Conservation (phyloP, 331 rosid genomes). For the Arachis monticola region DNA sequence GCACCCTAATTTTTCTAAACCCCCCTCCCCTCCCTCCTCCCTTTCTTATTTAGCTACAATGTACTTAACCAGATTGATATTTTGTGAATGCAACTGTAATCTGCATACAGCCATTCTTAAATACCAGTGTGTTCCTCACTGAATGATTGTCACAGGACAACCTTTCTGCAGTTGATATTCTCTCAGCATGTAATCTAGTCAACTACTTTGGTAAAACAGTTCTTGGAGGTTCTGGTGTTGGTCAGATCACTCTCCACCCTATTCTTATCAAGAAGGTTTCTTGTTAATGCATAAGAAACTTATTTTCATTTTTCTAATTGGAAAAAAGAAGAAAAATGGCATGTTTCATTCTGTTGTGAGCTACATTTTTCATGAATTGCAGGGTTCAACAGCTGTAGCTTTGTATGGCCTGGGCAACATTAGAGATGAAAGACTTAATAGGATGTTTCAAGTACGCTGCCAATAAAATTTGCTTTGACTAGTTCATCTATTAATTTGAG, state of each 20-base stretch:
- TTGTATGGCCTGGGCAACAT: slow-evolving; percentile 93
- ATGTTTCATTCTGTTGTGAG: slow-evolving; percentile 30
- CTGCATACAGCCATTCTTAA: slow-evolving; percentile 31
- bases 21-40: too few relatives aligned
- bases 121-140: slow-evolving; percentile 23
- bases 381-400: slow-evolving; percentile 93
- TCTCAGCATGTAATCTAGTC: slow-evolving; percentile 92
- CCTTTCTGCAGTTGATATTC: slow-evolving; percentile 94
- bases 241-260: slow-evolving; percentile 82
- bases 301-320: not conserved
- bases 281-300: not conserved
- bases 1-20: too few relatives aligned
- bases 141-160: slow-evolving; percentile 74
- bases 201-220: slow-evolving; percentile 94
- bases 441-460: slow-evolving; percentile 87
- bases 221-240: slow-evolving; percentile 97
- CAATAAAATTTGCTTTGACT: slow-evolving; percentile 21
- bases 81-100: slow-evolving; percentile 14
- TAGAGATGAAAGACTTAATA: slow-evolving; percentile 91
- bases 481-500: slow-evolving; percentile 29
- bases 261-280: slow-evolving; percentile 90
- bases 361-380: slow-evolving; percentile 41
- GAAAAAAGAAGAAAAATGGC: slow-evolving; percentile 20
- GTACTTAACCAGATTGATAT: slow-evolving; percentile 7
- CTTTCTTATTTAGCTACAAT: not conserved